Conservation (phyloP, 2,329 filamentous ascomycete species). For the Coniochaeta ligniaria region DNA sequence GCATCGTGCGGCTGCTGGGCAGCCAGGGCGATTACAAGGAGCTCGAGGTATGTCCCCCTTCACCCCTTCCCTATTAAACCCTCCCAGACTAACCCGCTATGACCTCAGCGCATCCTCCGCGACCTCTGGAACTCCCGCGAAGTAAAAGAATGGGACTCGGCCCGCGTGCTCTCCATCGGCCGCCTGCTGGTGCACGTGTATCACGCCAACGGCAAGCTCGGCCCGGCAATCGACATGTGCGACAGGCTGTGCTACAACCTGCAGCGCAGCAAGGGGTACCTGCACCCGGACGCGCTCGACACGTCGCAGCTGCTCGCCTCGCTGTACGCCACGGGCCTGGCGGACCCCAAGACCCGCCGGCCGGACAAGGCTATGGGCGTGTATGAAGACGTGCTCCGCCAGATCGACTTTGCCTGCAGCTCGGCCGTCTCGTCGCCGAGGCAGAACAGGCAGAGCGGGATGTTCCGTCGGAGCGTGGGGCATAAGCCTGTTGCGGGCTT, state of each 20-base stretch:
- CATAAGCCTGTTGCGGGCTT: background rate
- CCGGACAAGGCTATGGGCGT: conserved; percentile 19
- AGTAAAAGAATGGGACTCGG: conserved; percentile 23
- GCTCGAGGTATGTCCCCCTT: conserved; percentile 24
- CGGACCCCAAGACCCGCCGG: conserved; percentile 6
- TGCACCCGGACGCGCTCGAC: conserved; percentile 19
- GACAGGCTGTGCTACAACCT: conserved; percentile 26
- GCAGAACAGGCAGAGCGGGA: background rate
- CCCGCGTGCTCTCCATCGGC: conserved; percentile 20
- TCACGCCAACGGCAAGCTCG: conserved; percentile 16
- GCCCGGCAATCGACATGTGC: conserved; percentile 20
- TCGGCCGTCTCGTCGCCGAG: background rate
- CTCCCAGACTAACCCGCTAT: conserved; percentile 1
- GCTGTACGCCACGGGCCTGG: conserved; percentile 15
- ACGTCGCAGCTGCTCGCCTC: conserved; percentile 20
- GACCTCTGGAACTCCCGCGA: conserved; percentile 25
- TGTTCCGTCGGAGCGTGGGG: background rate
- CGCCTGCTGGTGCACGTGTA: conserved; percentile 23
- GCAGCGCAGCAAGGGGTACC: conserved; percentile 21
- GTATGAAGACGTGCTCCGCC: conserved; percentile 20
- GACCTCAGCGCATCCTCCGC: conserved; percentile 16
- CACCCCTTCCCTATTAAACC: background rate
- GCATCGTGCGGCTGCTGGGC: conserved; percentile 37
- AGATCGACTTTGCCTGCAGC: conserved; percentile 12
- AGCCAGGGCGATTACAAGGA: conserved; percentile 37